Evolutionary conservation across 345 rosid genomes (phyloP), one percentile per base, ranked within the genome.

Genomic region (Physaria fendleri): DNA sequence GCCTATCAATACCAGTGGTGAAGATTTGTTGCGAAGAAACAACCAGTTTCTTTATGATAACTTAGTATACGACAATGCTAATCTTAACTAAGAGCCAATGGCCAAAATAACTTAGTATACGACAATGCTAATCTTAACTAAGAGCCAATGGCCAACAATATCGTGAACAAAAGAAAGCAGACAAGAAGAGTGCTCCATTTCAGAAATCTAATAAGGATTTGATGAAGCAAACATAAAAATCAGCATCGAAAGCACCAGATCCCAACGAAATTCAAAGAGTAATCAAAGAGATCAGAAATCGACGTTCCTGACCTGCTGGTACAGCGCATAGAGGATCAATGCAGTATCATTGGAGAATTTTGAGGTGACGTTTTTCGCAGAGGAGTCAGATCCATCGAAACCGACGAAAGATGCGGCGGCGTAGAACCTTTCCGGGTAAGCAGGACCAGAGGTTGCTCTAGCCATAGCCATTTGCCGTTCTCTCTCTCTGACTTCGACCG

Each of bases 401-500:
- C 98, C 98, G 56, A 82, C 93, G 64, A 62, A 32, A 9, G 35
- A 10, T 3, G n/a, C 35, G 35, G 13, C 3, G 35, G 5, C 35
- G 35, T 32, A 10, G 33, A 29, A 29, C 10, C 32, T 2, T 4
- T 29, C 32, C 29, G 29, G 8, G 29, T 5, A 27, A 27, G 28
- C 28, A 7, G 28, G 95, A 75, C 96, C 95, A 58, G 97, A 83
- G 81, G 81, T 85, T 58, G 81, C 85, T 75, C 97, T 83, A 81
- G 90, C 79, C 87, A 82, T 78, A 37, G 88, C 77, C 44, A 39
- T 78, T 50, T 57, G 29, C 20, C 24, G n/a, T n/a, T n/a, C n/a
- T n/a, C n/a, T n/a, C n/a, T n/a, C n/a, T 34, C 56, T 58, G 63
- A 46, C 48, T 70, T 43, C 14, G 62, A 51, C 56, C 56, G 56